A percentile compares a stretch with the other conserved stretches of the same genome.
Evolutionary conservation across 352 stramenopile genomes (phyloP).

Genomic region (Globisporangium iwayamae): DNA sequence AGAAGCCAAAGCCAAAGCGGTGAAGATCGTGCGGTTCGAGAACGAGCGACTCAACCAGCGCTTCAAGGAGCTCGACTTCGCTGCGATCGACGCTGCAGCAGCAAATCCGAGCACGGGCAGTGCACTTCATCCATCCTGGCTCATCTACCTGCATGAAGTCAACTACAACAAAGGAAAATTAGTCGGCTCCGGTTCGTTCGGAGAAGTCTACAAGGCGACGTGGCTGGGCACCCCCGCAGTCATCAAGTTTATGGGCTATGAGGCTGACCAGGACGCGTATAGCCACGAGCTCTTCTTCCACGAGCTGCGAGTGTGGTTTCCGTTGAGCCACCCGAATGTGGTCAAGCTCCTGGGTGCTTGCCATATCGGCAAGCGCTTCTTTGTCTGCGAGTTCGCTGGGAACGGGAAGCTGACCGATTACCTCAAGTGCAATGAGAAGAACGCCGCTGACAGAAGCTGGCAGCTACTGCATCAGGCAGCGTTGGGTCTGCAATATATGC

Average conservation of each 20-base stretch:
- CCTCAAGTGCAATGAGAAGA: not conserved
- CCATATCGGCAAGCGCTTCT: conserved; percentile 17
- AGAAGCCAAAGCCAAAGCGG: not conserved
- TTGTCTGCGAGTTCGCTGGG: conserved; percentile 18
- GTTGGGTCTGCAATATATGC: not conserved
- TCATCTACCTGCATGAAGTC: not conserved
- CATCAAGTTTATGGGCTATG: conserved; percentile 4
- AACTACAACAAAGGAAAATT: not conserved
- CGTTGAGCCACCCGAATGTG: conserved; percentile 19
- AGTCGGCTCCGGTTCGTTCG: not conserved
- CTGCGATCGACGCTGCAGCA: not conserved
- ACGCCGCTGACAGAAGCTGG: not conserved
- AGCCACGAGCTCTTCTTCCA: conserved; percentile 3
- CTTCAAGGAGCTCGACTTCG: not conserved
- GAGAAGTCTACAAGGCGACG: not conserved
- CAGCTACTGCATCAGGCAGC: not conserved
- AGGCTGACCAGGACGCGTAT: not conserved
- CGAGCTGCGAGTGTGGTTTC: conserved; percentile 22
- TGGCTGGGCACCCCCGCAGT: not conserved
- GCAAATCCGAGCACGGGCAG: not conserved
- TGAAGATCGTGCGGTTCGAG: not conserved
- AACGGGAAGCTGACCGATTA: not conserved
- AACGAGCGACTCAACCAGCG: not conserved
- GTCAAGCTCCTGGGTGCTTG: conserved; percentile 21
- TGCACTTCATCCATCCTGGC: not conserved